Percentiles rank a stretch among this genome's conserved stretches.
These are phyloP conservation scores for Lumnitzera littorea DNA, from an alignment of 345 rosid species.

Conservation along the genomic window DNA sequence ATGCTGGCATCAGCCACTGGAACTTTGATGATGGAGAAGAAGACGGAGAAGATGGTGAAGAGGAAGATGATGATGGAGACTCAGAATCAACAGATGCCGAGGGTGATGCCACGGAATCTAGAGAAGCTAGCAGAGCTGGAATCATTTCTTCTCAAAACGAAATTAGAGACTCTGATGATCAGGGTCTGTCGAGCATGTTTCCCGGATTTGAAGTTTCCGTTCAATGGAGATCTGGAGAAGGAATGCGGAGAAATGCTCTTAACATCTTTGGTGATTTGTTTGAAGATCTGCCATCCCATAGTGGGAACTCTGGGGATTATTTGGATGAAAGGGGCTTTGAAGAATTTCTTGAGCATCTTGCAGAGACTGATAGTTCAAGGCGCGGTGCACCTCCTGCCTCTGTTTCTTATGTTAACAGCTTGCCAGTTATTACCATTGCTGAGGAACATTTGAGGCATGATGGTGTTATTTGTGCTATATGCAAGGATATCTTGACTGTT, in stretches of 20 bases:
- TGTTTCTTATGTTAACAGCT: constrained; percentile 42
- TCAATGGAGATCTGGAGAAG: constrained; percentile 33
- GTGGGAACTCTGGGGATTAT: constrained; percentile 46
- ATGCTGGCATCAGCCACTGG: constrained; percentile 72
- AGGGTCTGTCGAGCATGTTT: constrained; percentile 20
- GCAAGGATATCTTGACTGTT: constrained; percentile 60
- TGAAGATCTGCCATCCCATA: constrained; percentile 33
- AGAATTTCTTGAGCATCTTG: constrained; percentile 66
- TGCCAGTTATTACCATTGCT: constrained; percentile 42
- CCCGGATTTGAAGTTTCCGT: constrained; percentile 31
- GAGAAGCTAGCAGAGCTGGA: constrained; percentile 14
- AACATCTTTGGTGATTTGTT: constrained; percentile 30
- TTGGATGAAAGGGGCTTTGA: constrained; percentile 61
- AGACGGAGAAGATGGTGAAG: constrained; percentile 55
- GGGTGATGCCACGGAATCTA: constrained; percentile 29
- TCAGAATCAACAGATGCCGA: constrained; percentile 55
- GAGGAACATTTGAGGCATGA: constrained; percentile 44
- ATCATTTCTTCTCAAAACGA: constrained; percentile 41
- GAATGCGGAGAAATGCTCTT: constrained; percentile 27
- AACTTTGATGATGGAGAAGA: constrained; percentile 55
- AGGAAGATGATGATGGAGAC: constrained; percentile 39
- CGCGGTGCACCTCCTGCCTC: constrained; percentile 96
- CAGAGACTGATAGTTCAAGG: constrained; percentile 59
- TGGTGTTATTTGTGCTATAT: constrained; percentile 63
- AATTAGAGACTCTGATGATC: constrained; percentile 27